These are phyloP conservation scores for Marchantia paleacea DNA, from an alignment of 225 moss, liverwort and hornwort species.

Conservation along the genomic window DNA sequence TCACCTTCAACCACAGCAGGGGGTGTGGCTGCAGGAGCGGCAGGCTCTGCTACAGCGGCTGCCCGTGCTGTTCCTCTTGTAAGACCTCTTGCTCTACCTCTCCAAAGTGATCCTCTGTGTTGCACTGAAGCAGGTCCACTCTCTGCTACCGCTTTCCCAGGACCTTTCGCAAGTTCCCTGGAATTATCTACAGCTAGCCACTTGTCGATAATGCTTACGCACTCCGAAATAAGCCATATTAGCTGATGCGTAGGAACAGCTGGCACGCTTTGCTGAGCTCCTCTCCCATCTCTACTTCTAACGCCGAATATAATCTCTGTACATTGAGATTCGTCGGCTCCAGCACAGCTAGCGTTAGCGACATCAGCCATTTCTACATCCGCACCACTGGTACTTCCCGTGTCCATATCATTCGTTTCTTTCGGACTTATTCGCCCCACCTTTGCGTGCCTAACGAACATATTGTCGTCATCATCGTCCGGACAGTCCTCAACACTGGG, in stretches of 20 bases:
- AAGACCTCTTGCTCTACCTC: constrained; percentile 76
- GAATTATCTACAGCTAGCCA: constrained; percentile 70
- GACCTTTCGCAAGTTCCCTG: constrained; percentile 61
- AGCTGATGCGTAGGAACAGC: constrained; percentile 48
- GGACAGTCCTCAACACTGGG: background rate
- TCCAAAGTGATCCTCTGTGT: constrained; percentile 56
- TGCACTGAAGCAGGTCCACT: constrained; percentile 44
- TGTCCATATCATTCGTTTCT: constrained; percentile 40
- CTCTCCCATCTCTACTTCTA: constrained; percentile 45
- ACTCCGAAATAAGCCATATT: constrained; percentile 67
- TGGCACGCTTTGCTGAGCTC: constrained; percentile 34
- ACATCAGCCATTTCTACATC: constrained; percentile 88
- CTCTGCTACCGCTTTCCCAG: constrained; percentile 60
- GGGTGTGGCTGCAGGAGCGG: constrained; percentile 51
- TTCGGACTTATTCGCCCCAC: constrained; percentile 46
- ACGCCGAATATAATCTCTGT: constrained; percentile 15
- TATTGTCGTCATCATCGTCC: constrained; percentile 29
- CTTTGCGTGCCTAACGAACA: constrained; percentile 48
- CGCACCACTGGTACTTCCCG: constrained; percentile 42
- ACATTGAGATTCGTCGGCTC: constrained; percentile 29
- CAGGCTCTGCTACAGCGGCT: constrained; percentile 32
- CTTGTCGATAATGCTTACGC: constrained; percentile 60
- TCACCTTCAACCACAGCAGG: constrained; percentile 42
- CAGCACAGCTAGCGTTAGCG: constrained; percentile 39
- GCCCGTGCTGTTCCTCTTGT: constrained; percentile 31